Evolutionary conservation across 176 grass and related monocot genomes (phyloP), one percentile per base, ranked within the genome.

Genomic region (Triticum urartu): DNA sequence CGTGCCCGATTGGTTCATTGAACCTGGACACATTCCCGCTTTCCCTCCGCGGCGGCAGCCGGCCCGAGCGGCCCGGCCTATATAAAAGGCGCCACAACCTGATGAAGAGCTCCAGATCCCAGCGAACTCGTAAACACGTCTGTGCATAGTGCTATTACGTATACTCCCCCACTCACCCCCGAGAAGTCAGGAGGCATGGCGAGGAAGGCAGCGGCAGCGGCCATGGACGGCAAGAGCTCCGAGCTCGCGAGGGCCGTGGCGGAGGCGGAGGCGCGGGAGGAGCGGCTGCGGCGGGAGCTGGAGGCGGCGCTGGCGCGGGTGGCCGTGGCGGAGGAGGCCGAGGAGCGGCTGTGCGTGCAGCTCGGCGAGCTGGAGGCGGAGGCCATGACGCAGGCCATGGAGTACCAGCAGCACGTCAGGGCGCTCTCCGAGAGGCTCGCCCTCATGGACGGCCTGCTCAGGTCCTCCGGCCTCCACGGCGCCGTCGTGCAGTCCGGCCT

Each of bases 321-420:
- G 64, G 84, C 77, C 26, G 80, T 87, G 26, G 60, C 85, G 18
- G 93, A 98, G 86, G 95, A 93, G 83, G 95, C 84, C 50, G 93
- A 95, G 91, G 93, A 95, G 88, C 83, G 87, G 28, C 88, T 95
- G n/a, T 93, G 91, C 67, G 84, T 83, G 69, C 80, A 98, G 86
- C 88, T 95, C 67, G 93, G 91, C 7, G 95, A 95, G 83, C 85
- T 95, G 38, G 93, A 98, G 86, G 93, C 93, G 0, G 93, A 98
- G 88, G 89, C 88, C 26, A 39, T 93, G 28, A 4, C 1, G 69
- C 62, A 93, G 58, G 95, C 93, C 30, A 24, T 87, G 17, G 89
- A 70, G 81, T 95, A 92, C 83, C 84, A 68, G 26, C 70, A 89
- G 45, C 91, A 69, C 9, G 86, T 95, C 56, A 84, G 86, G 83